These are phyloP conservation scores for Ogataea methanolica DNA, from an alignment of 805 yeast species.

Conservation along the genomic window DNA sequence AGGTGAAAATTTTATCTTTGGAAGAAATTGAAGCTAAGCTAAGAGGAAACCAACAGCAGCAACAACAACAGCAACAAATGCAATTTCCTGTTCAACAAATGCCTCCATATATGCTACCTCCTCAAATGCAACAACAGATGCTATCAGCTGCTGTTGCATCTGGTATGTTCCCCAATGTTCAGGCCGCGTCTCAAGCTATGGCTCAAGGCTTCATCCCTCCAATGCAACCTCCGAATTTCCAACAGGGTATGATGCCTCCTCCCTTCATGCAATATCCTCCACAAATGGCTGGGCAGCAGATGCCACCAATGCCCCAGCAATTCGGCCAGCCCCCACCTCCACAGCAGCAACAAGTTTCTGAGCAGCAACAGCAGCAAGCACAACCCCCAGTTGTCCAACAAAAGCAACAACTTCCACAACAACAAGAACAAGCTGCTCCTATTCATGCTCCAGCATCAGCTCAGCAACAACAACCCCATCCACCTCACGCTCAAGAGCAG, in stretches of 20 bases:
- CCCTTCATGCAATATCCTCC: slow-evolving; percentile 20
- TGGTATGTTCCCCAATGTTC: slow-evolving; percentile 29
- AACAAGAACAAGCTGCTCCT: slow-evolving; percentile 13
- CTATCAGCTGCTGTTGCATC: slow-evolving; percentile 29
- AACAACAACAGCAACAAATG: slow-evolving; percentile 18
- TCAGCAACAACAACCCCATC: slow-evolving; percentile 16
- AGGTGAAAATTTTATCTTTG: slow-evolving; percentile 56
- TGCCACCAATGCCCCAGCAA: slow-evolving; percentile 14
- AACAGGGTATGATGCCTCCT: slow-evolving; percentile 21
- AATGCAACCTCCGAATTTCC: slow-evolving; percentile 16
- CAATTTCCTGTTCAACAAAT: slow-evolving; percentile 16
- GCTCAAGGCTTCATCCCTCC: slow-evolving; percentile 25
- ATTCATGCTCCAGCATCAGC: slow-evolving; percentile 13
- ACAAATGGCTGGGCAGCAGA: slow-evolving; percentile 8
- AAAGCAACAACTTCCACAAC: slow-evolving; percentile 11
- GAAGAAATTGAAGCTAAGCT: slow-evolving; percentile 84
- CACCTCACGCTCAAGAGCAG: slow-evolving; percentile 10
- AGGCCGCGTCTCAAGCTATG: slow-evolving; percentile 30
- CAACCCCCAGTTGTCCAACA: slow-evolving; percentile 18
- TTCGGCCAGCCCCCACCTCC: slow-evolving; percentile 10
- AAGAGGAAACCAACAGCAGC: slow-evolving; percentile 34
- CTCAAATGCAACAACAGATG: slow-evolving; percentile 29
- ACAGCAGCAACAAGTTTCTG: slow-evolving; percentile 7
- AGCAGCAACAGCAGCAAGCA: slow-evolving; percentile 13
- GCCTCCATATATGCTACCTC: slow-evolving; percentile 26